Evolutionary conservation across 2,329 filamentous ascomycete genomes (phyloP).

Genomic region (Alternaria brassicae): DNA sequence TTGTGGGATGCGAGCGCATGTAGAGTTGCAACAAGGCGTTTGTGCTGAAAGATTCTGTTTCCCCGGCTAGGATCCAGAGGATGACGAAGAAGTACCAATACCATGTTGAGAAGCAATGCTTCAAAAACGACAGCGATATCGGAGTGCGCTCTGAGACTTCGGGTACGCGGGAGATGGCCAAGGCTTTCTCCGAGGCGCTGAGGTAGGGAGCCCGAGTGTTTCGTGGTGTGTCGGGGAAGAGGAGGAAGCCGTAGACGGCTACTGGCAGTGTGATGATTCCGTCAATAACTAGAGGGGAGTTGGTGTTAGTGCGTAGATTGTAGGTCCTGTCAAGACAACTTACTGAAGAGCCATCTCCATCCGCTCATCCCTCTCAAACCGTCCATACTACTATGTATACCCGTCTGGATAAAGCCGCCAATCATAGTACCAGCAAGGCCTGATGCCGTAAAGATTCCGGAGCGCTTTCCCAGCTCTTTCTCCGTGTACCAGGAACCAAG

Average conservation of each 20-base stretch:
- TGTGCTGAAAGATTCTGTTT: slow-evolving; percentile 73
- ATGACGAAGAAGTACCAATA: slow-evolving; percentile 71
- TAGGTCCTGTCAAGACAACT: not conserved
- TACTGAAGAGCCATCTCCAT: slow-evolving; percentile 57
- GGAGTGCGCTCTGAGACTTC: slow-evolving; percentile 54
- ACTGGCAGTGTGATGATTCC: slow-evolving; percentile 65
- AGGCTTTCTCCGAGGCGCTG: slow-evolving; percentile 48
- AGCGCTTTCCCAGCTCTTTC: slow-evolving; percentile 67
- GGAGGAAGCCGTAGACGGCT: slow-evolving; percentile 61
- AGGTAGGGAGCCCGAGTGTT: slow-evolving; percentile 55
- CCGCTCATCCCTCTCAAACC: slow-evolving; percentile 59
- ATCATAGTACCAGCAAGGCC: slow-evolving; percentile 68
- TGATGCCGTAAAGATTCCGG: slow-evolving; percentile 66
- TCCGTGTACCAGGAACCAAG: slow-evolving; percentile 69
- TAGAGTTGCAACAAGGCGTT: slow-evolving; percentile 66
- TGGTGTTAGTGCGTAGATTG: not conserved
- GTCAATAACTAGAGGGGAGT: slow-evolving; percentile 53
- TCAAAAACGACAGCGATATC: slow-evolving; percentile 59
- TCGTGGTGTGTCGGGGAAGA: slow-evolving; percentile 55
- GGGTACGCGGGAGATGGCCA: slow-evolving; percentile 57
- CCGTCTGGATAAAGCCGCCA: slow-evolving; percentile 67
- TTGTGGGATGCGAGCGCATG: slow-evolving; percentile 57
- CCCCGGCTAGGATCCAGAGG: slow-evolving; percentile 74
- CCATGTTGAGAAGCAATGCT: slow-evolving; percentile 65
- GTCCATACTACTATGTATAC: slow-evolving; percentile 55